Evolutionary conservation across 2,329 filamentous ascomycete genomes (phyloP), one percentile per base, ranked within the genome.

Genomic region (Chaetomiaceae sp.): DNA sequence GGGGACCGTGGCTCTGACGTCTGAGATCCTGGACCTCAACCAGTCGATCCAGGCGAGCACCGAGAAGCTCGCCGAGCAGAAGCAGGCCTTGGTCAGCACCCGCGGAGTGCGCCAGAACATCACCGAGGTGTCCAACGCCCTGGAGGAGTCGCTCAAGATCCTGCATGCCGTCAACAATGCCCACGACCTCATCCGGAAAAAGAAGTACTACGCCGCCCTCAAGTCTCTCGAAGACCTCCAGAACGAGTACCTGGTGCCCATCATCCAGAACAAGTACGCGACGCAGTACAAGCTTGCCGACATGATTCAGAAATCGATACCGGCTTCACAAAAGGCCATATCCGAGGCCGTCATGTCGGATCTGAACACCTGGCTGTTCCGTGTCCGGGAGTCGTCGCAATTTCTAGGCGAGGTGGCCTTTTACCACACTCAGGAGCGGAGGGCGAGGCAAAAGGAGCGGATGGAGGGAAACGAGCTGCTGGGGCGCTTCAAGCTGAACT

Each of bases 281-380:
- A 95, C 89, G 1, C 90, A 96, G 60, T 95, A 96, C 71, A 92
- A 91, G 65, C 86, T 99, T 59, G 94, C 94, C 29, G 90, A 95
- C 66, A 83, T 96, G 75, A 97, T 99, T 60, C 92, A 96, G 69
- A 91, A 90, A 63, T 97, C 92, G 0, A 92, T 97, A 29, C 94
- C 94, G 1, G 85, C 89, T 3, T 96, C 91, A 1, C 91, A 96
- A 65, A 91, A 89, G 65, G 84, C 89, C 47, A 96, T 99, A 53
- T 92, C 92, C 4, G 92, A 97, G 71, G 91, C 91, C 14, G 94
- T 99, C 61, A 97, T 97, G 90, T 88, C 83, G 2, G 94, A 99
- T 70, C 73, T 99, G 51, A 97, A 97, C 66, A 96, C 91, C 0
- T 99, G 94, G 94, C 77, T 99, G 9, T 99, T 88, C 65, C 85